Evolutionary conservation across 768 basidiomycete genomes (phyloP).

Genomic region (Leccinum ochraceum): DNA sequence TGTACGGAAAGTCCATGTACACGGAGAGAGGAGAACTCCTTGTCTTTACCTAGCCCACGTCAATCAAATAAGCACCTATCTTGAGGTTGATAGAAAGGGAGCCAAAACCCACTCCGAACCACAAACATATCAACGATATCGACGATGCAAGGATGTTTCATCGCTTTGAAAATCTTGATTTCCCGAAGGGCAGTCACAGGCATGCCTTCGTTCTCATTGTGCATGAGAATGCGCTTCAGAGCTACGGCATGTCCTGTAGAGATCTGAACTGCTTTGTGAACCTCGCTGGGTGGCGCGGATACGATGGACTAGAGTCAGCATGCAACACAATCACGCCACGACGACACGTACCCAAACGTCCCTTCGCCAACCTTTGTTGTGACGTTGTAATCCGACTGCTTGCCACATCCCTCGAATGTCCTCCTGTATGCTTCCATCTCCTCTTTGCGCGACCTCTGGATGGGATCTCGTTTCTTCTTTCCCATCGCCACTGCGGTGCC

Average conservation of each 20-base stretch:
- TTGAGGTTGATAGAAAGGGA: background rate
- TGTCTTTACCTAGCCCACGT: slow-evolving; percentile 45
- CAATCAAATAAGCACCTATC: background rate
- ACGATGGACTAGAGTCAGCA: slow-evolving; percentile 11
- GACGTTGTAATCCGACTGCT: slow-evolving; percentile 73
- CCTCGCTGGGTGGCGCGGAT: slow-evolving; percentile 57
- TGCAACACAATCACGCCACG: background rate
- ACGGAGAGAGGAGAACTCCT: slow-evolving; percentile 71
- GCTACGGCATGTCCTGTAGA: slow-evolving; percentile 68
- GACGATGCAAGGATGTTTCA: slow-evolving; percentile 85
- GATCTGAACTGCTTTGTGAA: slow-evolving; percentile 82
- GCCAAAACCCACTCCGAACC: slow-evolving; percentile 58
- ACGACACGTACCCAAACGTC: slow-evolving; percentile 83
- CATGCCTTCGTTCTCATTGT: slow-evolving; percentile 96
- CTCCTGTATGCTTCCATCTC: slow-evolving; percentile 70
- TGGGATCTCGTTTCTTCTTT: slow-evolving; percentile 42
- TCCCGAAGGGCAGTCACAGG: slow-evolving; percentile 96
- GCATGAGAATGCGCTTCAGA: slow-evolving; percentile 93
- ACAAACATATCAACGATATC: slow-evolving; percentile 93
- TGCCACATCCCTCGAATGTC: slow-evolving; percentile 67
- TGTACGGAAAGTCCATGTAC: slow-evolving; percentile 99
- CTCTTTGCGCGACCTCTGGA: slow-evolving; percentile 57
- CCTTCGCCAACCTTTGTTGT: slow-evolving; percentile 93
- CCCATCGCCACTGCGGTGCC: slow-evolving; percentile 1
- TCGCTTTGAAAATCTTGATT: slow-evolving; percentile 92